A percentile compares a stretch with the other conserved stretches of the same genome.
Conservation (phyloP, 2,329 filamentous ascomycete genomes). For the Arthrobotrys conoides region DNA sequence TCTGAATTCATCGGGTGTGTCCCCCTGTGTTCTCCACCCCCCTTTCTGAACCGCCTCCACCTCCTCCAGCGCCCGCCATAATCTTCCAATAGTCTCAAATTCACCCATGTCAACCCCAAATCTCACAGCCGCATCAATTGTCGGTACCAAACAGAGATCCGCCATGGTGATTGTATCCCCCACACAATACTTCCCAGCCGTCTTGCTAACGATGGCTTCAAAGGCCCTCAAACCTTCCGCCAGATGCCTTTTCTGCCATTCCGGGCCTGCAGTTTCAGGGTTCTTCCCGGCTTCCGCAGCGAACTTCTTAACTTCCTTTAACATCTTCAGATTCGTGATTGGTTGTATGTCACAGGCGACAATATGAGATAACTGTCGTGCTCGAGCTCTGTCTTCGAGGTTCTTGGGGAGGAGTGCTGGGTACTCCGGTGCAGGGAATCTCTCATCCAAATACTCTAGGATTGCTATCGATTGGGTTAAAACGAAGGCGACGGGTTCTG, state of each 20-base stretch:
- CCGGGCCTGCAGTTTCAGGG: conserved; percentile 42
- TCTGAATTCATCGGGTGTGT: conserved; percentile 70
- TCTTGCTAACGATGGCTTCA: conserved; percentile 68
- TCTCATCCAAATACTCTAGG: conserved; percentile 75
- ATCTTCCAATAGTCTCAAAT: conserved; percentile 69
- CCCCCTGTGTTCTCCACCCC: conserved; percentile 72
- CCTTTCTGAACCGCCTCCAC: conserved; percentile 71
- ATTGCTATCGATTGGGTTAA: conserved; percentile 74
- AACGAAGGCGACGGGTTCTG: conserved; percentile 65
- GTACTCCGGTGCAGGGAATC: conserved; percentile 66
- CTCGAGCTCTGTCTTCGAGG: conserved; percentile 68
- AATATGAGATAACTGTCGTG: conserved; percentile 72
- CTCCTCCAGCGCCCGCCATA: conserved; percentile 70
- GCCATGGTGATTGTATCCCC: conserved; percentile 73
- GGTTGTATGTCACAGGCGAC: conserved; percentile 74
- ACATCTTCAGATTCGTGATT: conserved; percentile 73
- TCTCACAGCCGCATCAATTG: conserved; percentile 73
- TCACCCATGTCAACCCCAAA: conserved; percentile 71
- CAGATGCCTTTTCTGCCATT: conserved; percentile 72
- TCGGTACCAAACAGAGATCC: conserved; percentile 74
- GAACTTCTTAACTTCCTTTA: conserved; percentile 70
- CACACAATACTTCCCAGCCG: conserved; percentile 71
- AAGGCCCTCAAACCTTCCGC: conserved; percentile 73
- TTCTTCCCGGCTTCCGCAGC: conserved; percentile 67
- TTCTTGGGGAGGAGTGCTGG: conserved; percentile 69